Evolutionary conservation across 257 asterid species (phyloP).

Genomic region (Misopates orontium): DNA sequence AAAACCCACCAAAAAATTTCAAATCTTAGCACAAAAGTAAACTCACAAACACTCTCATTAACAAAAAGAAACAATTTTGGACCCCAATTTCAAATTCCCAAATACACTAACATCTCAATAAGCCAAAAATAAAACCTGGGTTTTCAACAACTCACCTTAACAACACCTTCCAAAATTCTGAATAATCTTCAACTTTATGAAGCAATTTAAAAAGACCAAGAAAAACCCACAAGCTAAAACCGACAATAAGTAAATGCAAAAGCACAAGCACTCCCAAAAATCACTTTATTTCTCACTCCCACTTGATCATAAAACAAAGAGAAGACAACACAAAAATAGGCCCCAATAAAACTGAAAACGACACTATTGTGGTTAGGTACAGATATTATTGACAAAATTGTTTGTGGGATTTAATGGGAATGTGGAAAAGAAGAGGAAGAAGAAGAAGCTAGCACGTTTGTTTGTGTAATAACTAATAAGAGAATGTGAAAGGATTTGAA

Average conservation of each 20-base stretch:
- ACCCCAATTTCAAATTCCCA: too few species aligned
- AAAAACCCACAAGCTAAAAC: constrained; percentile 27
- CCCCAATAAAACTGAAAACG: constrained; percentile 29
- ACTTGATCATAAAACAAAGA: constrained; percentile 39
- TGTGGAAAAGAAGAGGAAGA: constrained; percentile 18
- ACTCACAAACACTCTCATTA: too few species aligned
- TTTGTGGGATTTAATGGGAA: constrained; percentile 34
- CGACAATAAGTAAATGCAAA: constrained; percentile 21
- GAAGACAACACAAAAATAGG: constrained; percentile 31
- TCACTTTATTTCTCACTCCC: constrained; percentile 33
- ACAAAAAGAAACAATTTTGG: too few species aligned
- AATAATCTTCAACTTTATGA: constrained; percentile 18
- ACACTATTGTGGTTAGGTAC: constrained; percentile 37
- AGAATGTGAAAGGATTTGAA: constrained; percentile 30
- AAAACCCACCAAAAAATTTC: constrained; percentile 27
- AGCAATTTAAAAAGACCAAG: constrained; percentile 35
- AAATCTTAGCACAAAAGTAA: constrained; percentile 24
- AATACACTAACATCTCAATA: too few species aligned
- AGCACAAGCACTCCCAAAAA: constrained; percentile 29
- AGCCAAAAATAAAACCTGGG: background rate
- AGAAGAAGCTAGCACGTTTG: constrained; percentile 29
- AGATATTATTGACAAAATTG: constrained; percentile 42
- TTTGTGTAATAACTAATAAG: too few species aligned
- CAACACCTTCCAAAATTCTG: constrained; percentile 18
- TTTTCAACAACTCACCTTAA: constrained; percentile 35